Percentiles rank a stretch among this genome's conserved stretches.
Evolutionary conservation across 2,329 filamentous ascomycete genomes (phyloP).

Genomic region (Venturia asperata): DNA sequence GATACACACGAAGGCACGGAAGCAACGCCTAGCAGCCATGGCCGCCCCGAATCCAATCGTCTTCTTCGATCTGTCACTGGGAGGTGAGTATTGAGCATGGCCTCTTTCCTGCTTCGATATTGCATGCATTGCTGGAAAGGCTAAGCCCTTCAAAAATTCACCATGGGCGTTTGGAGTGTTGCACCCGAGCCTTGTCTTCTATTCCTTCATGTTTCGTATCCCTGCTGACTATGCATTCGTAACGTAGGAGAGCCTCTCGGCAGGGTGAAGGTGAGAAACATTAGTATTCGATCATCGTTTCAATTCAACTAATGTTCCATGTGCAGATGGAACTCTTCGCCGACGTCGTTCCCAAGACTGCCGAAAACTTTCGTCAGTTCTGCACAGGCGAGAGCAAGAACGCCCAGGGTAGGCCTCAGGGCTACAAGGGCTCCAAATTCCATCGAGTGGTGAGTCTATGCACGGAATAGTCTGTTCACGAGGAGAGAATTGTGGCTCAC

Average conservation of each 20-base stretch:
- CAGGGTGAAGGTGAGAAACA: slow-evolving; percentile 54
- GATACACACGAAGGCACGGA: background rate
- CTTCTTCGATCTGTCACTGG: slow-evolving; percentile 73
- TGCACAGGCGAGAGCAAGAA: slow-evolving; percentile 91
- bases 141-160: background rate
- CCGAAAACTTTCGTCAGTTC: slow-evolving; percentile 95
- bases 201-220: background rate
- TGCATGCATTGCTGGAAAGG: background rate
- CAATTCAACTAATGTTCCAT: background rate
- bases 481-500: background rate
- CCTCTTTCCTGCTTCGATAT: background rate
- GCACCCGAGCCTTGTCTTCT: background rate
- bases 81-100: slow-evolving; percentile 50
- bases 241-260: slow-evolving; percentile 71
- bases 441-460: slow-evolving; percentile 69
- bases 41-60: slow-evolving; percentile 43
- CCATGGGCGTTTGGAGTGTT: background rate
- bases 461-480: background rate
- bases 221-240: slow-evolving; percentile 2
- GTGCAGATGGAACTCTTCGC: slow-evolving; percentile 72
- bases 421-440: slow-evolving; percentile 92
- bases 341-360: slow-evolving; percentile 75
- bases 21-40: slow-evolving; percentile 8
- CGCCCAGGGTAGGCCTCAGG: slow-evolving; percentile 67
- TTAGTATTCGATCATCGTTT: background rate